Base-by-base conservation (phyloP, 495 filamentous ascomycete genomes). In the Apiosordaria backusii region DNA sequence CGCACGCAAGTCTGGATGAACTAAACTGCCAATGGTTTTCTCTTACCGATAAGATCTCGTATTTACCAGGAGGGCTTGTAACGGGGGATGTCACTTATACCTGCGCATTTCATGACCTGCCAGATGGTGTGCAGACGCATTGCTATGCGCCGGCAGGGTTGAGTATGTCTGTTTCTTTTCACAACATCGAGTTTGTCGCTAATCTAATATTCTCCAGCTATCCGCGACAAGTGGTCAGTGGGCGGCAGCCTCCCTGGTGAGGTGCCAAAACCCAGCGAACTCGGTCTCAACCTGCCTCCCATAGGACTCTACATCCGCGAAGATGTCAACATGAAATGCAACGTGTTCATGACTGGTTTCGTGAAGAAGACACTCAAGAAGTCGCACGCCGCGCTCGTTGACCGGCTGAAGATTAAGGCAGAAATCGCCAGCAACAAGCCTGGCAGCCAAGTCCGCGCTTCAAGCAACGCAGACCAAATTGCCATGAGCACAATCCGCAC, bases 301-400 rank as follows among this genome's bases (percentile, higher is more conserved):
- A 80, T 81, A 25, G 91, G 90, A 1, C 82, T 95, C 0, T 93
- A 90, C 73, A 75, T 93, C 22, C 82, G 88, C 10, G 90, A 93
- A 77, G 90, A 93, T 65, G 86, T 92, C 55, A 85, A 91, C 61
- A 86, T 95, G 78, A 82, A 82, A 62, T 92, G 89, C 81, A 93
- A 92, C 70, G 78, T 92, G 21, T 77, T 91, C 66, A 83, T 92
- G 79, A 83, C 86, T 0, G 73, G 79, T 10, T 92, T 93, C 70
- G 88, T 93, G 52, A 92, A 89, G 80, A 85, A 84, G 74, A 92
- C 88, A 23, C 80, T 92, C 23, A 90, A 89, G 71, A 89, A 89
- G 66, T 82, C 88, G 1, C 89, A 92, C 68, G 80, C 79, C 18
- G 78, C 82, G 3, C 80, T 95, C 45, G 89, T 92, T 1, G 86